Evolutionary conservation across 163 green algal genomes (phyloP), one percentile per base, ranked within the genome.

Genomic region (Scenedesmus sp.): DNA sequence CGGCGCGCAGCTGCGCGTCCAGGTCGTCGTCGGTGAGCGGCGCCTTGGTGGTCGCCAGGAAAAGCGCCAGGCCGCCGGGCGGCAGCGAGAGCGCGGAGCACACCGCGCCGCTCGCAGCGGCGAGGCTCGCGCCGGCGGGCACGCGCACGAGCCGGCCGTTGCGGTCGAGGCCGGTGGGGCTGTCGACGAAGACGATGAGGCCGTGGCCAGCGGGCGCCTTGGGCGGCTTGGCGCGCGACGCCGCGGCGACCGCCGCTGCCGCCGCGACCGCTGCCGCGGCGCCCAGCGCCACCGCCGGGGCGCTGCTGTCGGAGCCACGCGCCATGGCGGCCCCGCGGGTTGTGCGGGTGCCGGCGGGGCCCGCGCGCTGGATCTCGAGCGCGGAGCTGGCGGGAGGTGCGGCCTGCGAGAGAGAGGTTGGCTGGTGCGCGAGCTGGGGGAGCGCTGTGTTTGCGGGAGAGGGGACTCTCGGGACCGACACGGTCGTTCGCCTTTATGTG

Each of bases 41-140:
- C 33, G 51, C 65, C 22, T 62, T 75, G 18, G 44, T 75, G 48
- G 62, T 48, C 18, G n/a, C 48, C 10, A 75, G 11, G 47, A 75
- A 75, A 1, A 75, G 47, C 13, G 29, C n/a, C 47, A 34, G 47
- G 29, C 18, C 28, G 0, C 34, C 29, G 48, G 63, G n/a, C 29
- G 20, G 14, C 28, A 75, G 65, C 26, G 47, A n/a, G n/a, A n/a
- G n/a, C n/a, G n/a, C 33, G 17, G 14, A 34, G 29, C 65, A 75
- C 1, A 75, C 48, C 3, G 29, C 47, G 14, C 47, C 28, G 33
- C 63, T 15, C 48, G 63, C 47, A 22, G 29, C 9, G 0, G 60
- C 24, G 28, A 34, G 20, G 20, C 26, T 29, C 18, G 48, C 24
- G 3, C 22, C 13, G 18, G 34, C 34, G 3, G 65, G 47, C 11